Base-by-base conservation (phyloP, 768 basidiomycete genomes). In the Rhizopogon vinicolor region DNA sequence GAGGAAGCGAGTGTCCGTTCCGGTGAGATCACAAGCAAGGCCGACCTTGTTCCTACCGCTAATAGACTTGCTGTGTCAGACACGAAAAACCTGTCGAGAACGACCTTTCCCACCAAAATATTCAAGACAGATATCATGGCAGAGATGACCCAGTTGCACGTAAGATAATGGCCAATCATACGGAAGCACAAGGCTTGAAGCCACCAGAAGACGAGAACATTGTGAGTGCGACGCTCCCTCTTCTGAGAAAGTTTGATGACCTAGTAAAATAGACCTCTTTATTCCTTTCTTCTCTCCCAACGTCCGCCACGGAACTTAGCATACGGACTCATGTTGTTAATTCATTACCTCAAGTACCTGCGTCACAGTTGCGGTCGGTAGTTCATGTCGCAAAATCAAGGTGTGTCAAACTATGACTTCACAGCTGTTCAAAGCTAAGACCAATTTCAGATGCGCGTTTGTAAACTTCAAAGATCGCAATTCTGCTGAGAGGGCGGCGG, bases 71-170 rank as follows among this genome's bases (percentile, higher is more conserved):
- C 19, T 37, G 14, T 37, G 7, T 14, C 55, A 89, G 95, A 58
- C 96, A 98, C 64, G 97, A 99, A 69, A 83, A 87, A 65, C 93
- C 93, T 0, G 80, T 79, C 16, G 81, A 93, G 62, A 90, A 89
- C 58, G 92, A 87, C 41, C 70, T 94, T 44, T 81, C 91, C 12
- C 88, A 93, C 63, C 96, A 99, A 72, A 98, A 93, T 65, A 87
- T 98, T 50, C 86, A 90, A 63, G 96, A 98, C 73, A 80, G 97
- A 51, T 98, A 93, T 71, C 87, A 98, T 70, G 97, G 97, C 6
- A 75, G 77, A 28, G 91, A 91, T 59, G 97, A 98, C 66, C 93
- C 96, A 12, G 96, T 99, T 4, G 97, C 97, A 9, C 83, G 82
- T 58, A 97, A 93, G 72, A 94, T 98, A 43, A 67, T 99, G 69